Evolutionary conservation across 225 moss, liverwort and hornwort genomes (phyloP), one percentile per base, ranked within the genome.

Genomic region (Bryum argenteum): DNA sequence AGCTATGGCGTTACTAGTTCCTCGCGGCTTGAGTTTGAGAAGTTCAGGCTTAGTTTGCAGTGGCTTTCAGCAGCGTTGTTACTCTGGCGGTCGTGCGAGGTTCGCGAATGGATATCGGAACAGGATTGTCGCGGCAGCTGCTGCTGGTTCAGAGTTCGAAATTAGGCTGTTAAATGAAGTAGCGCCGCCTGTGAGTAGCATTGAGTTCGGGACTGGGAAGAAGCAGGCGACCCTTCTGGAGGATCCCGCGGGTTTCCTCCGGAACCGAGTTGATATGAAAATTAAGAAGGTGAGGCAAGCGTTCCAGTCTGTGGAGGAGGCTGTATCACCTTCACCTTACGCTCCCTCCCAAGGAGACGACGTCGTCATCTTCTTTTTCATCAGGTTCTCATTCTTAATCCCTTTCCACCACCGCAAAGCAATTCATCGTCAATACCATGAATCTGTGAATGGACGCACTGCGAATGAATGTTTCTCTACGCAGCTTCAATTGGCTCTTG

Each of bases 291-390:
- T 79, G n/a, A 68, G 64, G 64, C 62, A 81, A 57, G 83, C 84
- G 22, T 42, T 73, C 15, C 74, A 66, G 38, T 64, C 74, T 15
- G 67, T 87, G 54, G 87, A 61, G 61, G 87, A 87, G 54, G 43
- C 70, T 9, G 71, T 84, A 38, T 64, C 76, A 3, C 87, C 83
- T 18, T 81, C 84, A 8, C 81, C 54, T 12, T 87, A 45, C 65
- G 78, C 87, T 16, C 87, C 87, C 19, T 0, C 44, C 5, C 59
- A 81, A 23, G 81, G 83, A 0, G 67, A 67, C 40, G 81, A 61
- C 2, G 71, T 59, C n/a, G 59, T 79, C 0, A 2, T 51, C 71
- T 87, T 87, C 73, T 13, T 79, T n/a, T 9, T 69, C 61, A 10
- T 79, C 67, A 83, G 83, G 87, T 87, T n/a, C 37, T 44, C 63